phyloP scores from a whole-genome alignment of 1,284 basidiomycete genomes.

The Apiotrichum sp. region DNA sequence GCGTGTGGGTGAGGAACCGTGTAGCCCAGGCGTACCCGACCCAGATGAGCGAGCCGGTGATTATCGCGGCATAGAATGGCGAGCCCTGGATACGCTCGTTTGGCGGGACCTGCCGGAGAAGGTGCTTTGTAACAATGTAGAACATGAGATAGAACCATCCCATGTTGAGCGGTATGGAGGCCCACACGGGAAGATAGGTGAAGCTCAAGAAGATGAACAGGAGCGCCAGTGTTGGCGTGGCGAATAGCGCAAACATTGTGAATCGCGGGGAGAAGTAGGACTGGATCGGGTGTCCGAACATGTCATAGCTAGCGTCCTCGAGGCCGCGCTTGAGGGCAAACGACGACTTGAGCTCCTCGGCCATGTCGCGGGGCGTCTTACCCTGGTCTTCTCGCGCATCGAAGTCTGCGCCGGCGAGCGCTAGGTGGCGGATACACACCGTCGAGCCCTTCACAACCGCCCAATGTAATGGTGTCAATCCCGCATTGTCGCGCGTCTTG shows the following conservation, averaged over 20 bases:
- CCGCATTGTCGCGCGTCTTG: constrained; percentile 68
- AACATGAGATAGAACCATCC: constrained; percentile 89
- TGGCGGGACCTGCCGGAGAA: constrained; percentile 29
- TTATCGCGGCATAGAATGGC: constrained; percentile 89
- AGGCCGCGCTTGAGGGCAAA: constrained; percentile 82
- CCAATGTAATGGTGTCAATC: constrained; percentile 93
- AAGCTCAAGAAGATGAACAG: constrained; percentile 78
- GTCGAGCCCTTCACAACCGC: constrained; percentile 94
- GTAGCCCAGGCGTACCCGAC: constrained; percentile 77
- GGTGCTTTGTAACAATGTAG: constrained; percentile 54
- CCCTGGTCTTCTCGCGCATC: constrained; percentile 74
- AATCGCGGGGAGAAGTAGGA: constrained; percentile 54
- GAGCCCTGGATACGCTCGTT: constrained; percentile 44
- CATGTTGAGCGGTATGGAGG: constrained; percentile 69
- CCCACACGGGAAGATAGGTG: constrained; percentile 80
- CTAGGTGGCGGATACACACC: constrained; percentile 70
- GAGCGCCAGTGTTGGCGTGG: constrained; percentile 70
- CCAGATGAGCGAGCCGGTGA: constrained; percentile 78
- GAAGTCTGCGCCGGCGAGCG: constrained; percentile 79
- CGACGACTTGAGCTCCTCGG: constrained; percentile 81
- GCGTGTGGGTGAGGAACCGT: constrained; percentile 22
- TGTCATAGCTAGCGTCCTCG: constrained; percentile 58
- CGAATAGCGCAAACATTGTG: constrained; percentile 73
- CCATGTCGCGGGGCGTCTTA: constrained; percentile 90
- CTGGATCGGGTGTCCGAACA: constrained; percentile 36